A percentile compares a stretch with the other conserved stretches of the same genome.
Conservation (phyloP, 2,329 filamentous ascomycete genomes). For the Fusarium brevicatenulatum region DNA sequence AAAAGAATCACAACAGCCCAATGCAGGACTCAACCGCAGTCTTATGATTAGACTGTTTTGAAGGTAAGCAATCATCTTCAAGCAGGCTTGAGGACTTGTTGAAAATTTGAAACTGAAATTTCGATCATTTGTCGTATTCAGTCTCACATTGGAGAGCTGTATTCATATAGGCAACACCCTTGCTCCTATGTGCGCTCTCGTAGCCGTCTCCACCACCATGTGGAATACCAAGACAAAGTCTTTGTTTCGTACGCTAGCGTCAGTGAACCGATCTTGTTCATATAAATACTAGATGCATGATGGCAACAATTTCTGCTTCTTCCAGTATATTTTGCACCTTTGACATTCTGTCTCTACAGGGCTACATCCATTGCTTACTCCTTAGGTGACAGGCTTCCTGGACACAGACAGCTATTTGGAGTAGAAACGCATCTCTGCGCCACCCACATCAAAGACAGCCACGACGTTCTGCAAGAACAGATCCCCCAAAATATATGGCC, state of each 20-base stretch:
- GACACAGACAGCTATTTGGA: slow-evolving; percentile 26
- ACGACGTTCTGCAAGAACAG: slow-evolving; percentile 63
- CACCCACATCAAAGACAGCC: slow-evolving; percentile 59
- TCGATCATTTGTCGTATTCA: not conserved
- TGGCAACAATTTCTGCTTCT: not conserved
- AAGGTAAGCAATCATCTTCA: not conserved
- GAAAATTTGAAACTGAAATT: not conserved
- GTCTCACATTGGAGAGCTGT: not conserved
- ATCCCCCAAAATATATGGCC: slow-evolving; percentile 61
- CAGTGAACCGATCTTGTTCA: not conserved
- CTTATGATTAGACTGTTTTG: not conserved
- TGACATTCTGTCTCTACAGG: not conserved
- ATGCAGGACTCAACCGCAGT: not conserved
- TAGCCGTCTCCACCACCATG: not conserved
- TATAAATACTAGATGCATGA: not conserved
- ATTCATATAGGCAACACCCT: not conserved
- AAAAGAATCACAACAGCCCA: not conserved
- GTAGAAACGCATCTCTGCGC: slow-evolving; percentile 59
- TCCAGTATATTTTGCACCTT: not conserved
- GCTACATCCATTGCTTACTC: not conserved
- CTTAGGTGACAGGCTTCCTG: not conserved
- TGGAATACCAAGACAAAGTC: not conserved
- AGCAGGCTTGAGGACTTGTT: not conserved
- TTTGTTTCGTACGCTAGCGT: not conserved
- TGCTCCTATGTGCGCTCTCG: not conserved